Base-by-base conservation (phyloP, 768 basidiomycete species). In the Tephrocybe sp. region DNA sequence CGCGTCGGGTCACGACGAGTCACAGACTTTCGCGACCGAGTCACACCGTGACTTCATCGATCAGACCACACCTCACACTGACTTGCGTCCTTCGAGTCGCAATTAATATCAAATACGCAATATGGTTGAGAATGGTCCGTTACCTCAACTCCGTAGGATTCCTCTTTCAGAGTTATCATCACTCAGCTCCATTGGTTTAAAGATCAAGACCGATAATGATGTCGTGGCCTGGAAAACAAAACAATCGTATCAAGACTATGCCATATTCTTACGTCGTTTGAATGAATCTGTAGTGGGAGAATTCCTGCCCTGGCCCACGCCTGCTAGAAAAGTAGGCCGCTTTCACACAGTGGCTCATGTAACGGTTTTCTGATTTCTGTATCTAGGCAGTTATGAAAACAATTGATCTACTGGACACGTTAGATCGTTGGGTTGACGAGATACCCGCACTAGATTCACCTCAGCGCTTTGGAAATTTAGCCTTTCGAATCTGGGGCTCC, bases 391-490 rank as follows among this genome's bases (percentile, higher is more conserved):
- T 82, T 33, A 53, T 59, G n/a, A 61, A 64, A 41, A 66, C 78
- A 11, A 57, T 93, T 1, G 60, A 59, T 4, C 68, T 95, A 53
- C 70, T 99, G 14, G 79, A 87, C 52, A 72, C 74, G 10, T 68
- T 97, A 36, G 81, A 84, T 56, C 54, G 55, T 1, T 92, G 92
- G 91, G 83, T 94, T 20, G 82, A 88, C 33, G 83, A 86, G 22
- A 87, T 94, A 8, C 94, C 94, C 2, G 83, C 86, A 0, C 75
- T 81, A 5, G 64, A 78, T 34, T 80, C 85, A 7, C 80, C 87
- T 5, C 95, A 97, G 58, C 78, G 93, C 9, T 99, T 89, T 63
- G 96, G 96, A 1, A 97, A 98, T 67, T 79, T 94, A 14, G 86
- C 91, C 0, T 98, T 98, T 61, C 75, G 94, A 48, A 79, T 79